phyloP scores from a whole-genome alignment of 345 rosid species.

The Sisymbrium altissimum region DNA sequence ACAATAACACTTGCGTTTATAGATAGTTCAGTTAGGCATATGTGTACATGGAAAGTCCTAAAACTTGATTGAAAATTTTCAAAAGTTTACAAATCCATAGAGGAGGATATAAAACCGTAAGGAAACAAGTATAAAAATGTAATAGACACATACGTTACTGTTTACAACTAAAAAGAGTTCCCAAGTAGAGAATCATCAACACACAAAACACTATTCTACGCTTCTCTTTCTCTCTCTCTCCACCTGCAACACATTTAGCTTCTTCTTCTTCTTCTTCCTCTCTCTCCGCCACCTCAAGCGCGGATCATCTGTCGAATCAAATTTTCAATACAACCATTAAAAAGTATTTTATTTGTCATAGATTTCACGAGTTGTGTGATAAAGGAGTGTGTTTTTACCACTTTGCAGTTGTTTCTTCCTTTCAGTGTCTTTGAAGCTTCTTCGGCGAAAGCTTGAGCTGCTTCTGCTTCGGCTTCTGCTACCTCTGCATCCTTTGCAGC shows the following conservation, averaged over 20 bases:
- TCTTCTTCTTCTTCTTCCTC: no score
- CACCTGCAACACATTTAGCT: background rate
- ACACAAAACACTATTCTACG: background rate
- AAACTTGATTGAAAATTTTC: background rate
- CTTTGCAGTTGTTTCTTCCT: constrained; percentile 48
- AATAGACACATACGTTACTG: constrained; percentile 1
- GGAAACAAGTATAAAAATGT: background rate
- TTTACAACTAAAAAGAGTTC: constrained; percentile 20
- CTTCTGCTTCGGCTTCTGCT: constrained; percentile 95
- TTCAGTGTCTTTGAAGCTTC: constrained; percentile 73
- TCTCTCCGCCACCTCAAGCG: background rate
- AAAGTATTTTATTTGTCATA: background rate
- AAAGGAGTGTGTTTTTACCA: constrained; percentile 36
- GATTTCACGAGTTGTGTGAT: background rate
- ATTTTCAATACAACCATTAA: background rate
- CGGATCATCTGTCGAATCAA: constrained; percentile 24
- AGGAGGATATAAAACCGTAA: background rate
- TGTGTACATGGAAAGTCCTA: constrained; percentile 10
- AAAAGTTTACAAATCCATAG: constrained; percentile 4
- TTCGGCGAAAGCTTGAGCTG: constrained; percentile 85
- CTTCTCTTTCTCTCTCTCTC: background rate
- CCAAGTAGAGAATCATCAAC: constrained; percentile 19
- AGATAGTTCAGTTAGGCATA: background rate
- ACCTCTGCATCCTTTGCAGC: constrained; percentile 94
- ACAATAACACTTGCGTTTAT: background rate